Conservation (phyloP, 169 alveolate genomes). For the Besnoitia besnoiti region DNA sequence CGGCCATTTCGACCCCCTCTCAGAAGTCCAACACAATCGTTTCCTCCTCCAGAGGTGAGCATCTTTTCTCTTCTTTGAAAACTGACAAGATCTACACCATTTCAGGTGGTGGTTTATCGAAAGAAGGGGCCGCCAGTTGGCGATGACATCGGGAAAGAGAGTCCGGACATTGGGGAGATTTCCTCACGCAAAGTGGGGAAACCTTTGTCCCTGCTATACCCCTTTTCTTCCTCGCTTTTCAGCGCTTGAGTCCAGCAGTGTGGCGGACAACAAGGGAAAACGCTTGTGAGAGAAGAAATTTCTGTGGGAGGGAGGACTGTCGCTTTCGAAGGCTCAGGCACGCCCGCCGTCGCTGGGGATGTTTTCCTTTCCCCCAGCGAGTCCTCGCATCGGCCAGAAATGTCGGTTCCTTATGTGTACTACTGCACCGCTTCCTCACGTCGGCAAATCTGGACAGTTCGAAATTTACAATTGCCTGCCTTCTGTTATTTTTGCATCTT, state of each 20-base stretch:
- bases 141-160: background rate
- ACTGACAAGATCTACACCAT: background rate
- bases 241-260: background rate
- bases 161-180: background rate
- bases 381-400: no score
- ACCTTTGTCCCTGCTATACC: background rate
- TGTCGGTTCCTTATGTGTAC: no score
- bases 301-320: no score
- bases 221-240: background rate
- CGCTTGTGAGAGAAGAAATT: background rate
- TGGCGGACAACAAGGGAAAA: background rate
- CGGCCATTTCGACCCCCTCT: constrained; percentile 93
- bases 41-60: constrained; percentile 92
- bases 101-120: background rate
- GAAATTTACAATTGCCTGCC: no score
- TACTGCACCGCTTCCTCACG: no score
- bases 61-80: background rate
- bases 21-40: constrained; percentile 88
- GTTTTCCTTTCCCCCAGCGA: no score
- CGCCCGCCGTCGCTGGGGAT: no score
- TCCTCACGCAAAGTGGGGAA: background rate
- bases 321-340: no score
- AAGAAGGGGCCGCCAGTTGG: background rate
- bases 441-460: no score
- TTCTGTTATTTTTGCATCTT: no score